Evolutionary conservation across 202 grass and related monocot species (phyloP).

Genomic region (Eragrostis tef): DNA sequence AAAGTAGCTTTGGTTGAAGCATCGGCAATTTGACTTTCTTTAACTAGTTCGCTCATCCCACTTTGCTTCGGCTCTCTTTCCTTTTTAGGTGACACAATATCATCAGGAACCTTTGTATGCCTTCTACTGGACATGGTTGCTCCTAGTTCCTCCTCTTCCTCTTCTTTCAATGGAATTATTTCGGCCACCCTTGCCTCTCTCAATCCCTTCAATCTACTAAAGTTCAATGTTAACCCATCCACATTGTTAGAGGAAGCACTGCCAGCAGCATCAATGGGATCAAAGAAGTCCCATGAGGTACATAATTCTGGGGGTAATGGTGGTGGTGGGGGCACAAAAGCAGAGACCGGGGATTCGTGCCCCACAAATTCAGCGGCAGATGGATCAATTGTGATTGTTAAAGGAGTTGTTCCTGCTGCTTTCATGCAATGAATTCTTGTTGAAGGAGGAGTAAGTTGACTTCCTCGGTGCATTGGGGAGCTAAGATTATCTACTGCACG

Average conservation of each 20-base stretch:
- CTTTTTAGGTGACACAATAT: conserved; percentile 16
- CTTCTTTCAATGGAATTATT: conserved; percentile 53
- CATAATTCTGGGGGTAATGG: conserved; percentile 50
- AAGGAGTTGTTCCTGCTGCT: conserved; percentile 48
- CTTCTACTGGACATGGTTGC: conserved; percentile 5
- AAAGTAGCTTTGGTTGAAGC: conserved; percentile 45
- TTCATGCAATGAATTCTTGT: conserved; percentile 63
- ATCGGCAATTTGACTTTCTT: conserved; percentile 25
- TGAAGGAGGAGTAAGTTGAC: conserved; percentile 51
- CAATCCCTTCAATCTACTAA: conserved; percentile 62
- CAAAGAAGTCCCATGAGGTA: conserved; percentile 86
- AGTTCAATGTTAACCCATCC: conserved; percentile 51
- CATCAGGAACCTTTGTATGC: conserved; percentile 42
- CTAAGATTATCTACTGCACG: conserved; percentile 47
- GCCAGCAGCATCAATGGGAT: conserved; percentile 51
- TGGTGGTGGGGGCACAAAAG: conserved; percentile 55
- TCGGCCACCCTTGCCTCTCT: conserved; percentile 62
- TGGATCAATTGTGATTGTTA: conserved; percentile 71
- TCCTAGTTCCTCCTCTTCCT: conserved; percentile 42
- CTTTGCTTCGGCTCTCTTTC: conserved; percentile 26
- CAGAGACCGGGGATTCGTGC: conserved; percentile 56
- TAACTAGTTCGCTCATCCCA: conserved; percentile 39
- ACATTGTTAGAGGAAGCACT: conserved; percentile 44
- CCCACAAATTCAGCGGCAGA: conserved; percentile 56
- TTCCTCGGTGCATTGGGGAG: conserved; percentile 45